These are phyloP conservation scores for Penicillium rolfsii DNA, from an alignment of 2,329 filamentous ascomycete species.

Conservation along the genomic window DNA sequence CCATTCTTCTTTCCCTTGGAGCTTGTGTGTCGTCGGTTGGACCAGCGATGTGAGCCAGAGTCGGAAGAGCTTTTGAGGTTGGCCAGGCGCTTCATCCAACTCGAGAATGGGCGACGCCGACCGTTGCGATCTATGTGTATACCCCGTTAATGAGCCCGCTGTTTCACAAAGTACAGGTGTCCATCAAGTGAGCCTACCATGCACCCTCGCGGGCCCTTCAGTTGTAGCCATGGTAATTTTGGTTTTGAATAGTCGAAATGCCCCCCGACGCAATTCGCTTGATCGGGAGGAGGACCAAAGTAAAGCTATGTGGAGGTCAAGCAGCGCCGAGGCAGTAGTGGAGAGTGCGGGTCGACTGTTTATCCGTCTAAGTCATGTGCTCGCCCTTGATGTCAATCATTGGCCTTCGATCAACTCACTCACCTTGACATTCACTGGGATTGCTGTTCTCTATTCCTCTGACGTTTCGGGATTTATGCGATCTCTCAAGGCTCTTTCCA, in stretches of 20 bases:
- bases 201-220: constrained; percentile 45
- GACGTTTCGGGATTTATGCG: too few relatives aligned
- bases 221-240: constrained; percentile 37
- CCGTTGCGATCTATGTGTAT: constrained; percentile 65
- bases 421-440: neutral
- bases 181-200: constrained; percentile 44
- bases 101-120: constrained; percentile 83
- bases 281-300: constrained; percentile 14
- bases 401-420: constrained; percentile 2
- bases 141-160: constrained; percentile 13
- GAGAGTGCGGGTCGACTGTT: constrained; percentile 26
- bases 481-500: neutral
- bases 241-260: constrained; percentile 3
- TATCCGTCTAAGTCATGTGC: constrained; percentile 33
- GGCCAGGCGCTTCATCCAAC: constrained; percentile 91
- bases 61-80: constrained; percentile 78
- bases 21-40: constrained; percentile 42
- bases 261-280: constrained; percentile 5
- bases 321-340: constrained; percentile 21
- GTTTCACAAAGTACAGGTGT: constrained; percentile 13
- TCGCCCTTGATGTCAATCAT: constrained; percentile 22
- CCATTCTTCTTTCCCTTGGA: constrained; percentile 61
- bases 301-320: constrained; percentile 3
- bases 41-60: constrained; percentile 43
- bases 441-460: neutral